A percentile compares a stretch with the other conserved stretches of the same genome.
Conservation (phyloP, 371 early-diverging fungal species). For the Polyrhizophydium stewartii region DNA sequence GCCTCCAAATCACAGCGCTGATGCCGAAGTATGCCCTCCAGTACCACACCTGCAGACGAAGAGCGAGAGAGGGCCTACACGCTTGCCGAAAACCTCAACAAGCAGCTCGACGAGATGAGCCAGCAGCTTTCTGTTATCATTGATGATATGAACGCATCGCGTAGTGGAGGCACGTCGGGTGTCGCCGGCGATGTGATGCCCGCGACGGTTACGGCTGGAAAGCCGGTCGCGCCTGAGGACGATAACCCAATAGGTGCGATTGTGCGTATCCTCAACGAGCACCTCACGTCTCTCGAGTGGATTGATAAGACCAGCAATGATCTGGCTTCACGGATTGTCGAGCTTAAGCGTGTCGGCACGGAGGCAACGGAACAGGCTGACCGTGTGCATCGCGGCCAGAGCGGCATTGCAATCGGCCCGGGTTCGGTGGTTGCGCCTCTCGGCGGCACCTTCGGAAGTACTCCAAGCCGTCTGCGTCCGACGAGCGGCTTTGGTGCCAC, state of each 20-base stretch:
- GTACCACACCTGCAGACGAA: constrained; percentile 63
- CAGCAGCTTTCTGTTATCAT: constrained; percentile 74
- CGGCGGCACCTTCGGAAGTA: no score
- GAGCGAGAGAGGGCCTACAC: constrained; percentile 83
- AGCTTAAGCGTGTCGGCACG: constrained; percentile 13
- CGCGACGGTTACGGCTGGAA: not conserved
- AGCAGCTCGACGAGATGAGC: constrained; percentile 81
- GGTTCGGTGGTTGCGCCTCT: no score
- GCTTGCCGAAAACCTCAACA: constrained; percentile 77
- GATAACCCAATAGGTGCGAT: constrained; percentile 64
- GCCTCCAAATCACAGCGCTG: not conserved
- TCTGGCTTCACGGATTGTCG: constrained; percentile 28
- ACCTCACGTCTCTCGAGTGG: constrained; percentile 88
- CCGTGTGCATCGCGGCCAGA: constrained; percentile 1
- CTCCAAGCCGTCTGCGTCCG: no score
- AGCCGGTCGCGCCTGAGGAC: constrained; percentile 19
- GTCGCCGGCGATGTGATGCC: constrained; percentile 24
- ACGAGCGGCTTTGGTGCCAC: no score
- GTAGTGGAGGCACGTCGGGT: constrained; percentile 27
- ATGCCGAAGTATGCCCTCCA: not conserved
- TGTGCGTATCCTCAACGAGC: constrained; percentile 81
- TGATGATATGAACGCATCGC: constrained; percentile 72
- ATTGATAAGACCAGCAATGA: constrained; percentile 56
- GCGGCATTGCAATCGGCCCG: no score
- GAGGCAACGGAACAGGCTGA: not conserved